Evolutionary conservation across 2,329 filamentous ascomycete species (phyloP), one percentile per base, ranked within the genome.

Genomic region (Cercospora sesami): DNA sequence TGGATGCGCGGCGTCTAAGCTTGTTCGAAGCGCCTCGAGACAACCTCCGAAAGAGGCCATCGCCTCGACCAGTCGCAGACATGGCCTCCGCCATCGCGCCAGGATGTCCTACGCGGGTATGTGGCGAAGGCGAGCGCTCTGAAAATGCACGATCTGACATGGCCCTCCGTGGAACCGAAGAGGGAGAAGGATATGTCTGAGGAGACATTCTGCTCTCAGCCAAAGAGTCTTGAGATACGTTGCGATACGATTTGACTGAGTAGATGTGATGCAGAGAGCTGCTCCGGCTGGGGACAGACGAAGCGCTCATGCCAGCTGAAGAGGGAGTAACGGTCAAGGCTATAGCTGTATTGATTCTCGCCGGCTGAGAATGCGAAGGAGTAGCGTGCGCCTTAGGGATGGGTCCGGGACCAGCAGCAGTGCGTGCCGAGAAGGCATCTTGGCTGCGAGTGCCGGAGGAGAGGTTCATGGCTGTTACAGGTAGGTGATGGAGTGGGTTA

Each of bases 21-120:
- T 85, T 89, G 79, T 87, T 90, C 58, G 88, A 88, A 5, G 93
- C 92, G 69, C 90, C 89, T 74, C 91, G 92, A 33, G 95, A 98
- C 23, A 97, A 83, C 70, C 94, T 88, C 70, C 95, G 89, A 73
- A 98, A 96, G 66, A 98, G 80, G 10, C 86, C 71, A 31, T 74
- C 86, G 39, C 86, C 87, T 75, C 88, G 87, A 75, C 83, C 85
- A 60, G 83, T 79, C 33, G 51, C 39, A 26, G 83, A 81, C 67
- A 87, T 77, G 63, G 85, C 85, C 69, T 91, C 89, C 59, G 86
- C 87, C 75, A 92, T 86, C 5, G 90, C 89, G 73, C 83, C 88
- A 28, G 80, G 77, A 45, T 80, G 78, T 18, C 78, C 79, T n/a
- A 79, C 75, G 33, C 78, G 78, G 12, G 81, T 68, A 53, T 76